Conservation (phyloP, 768 basidiomycete species). For the Serendipita vermifera region DNA sequence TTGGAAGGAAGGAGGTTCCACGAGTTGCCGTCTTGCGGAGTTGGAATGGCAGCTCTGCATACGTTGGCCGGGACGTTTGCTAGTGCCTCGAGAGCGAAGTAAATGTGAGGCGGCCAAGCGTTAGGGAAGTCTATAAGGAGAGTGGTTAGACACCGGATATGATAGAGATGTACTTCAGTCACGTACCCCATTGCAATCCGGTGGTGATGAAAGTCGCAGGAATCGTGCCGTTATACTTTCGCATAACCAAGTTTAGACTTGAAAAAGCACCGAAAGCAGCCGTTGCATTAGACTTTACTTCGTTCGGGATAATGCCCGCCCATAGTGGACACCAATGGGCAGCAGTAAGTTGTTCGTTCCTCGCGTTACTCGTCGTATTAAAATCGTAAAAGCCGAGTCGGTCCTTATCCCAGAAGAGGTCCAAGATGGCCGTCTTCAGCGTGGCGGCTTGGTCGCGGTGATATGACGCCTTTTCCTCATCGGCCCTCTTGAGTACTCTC, state of each 20-base stretch:
- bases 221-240: constrained; percentile 70
- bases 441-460: constrained; percentile 46
- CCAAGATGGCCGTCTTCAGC: constrained; percentile 59
- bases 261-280: constrained; percentile 65
- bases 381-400: constrained; percentile 91
- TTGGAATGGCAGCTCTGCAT: constrained; percentile 44
- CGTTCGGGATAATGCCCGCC: constrained; percentile 71
- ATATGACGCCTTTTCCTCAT: constrained; percentile 21
- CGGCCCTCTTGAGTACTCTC: not conserved
- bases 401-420: constrained; percentile 70
- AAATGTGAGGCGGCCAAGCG: constrained; percentile 76
- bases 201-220: constrained; percentile 67
- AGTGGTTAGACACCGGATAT: not conserved
- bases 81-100: constrained; percentile 68
- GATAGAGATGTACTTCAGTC: not conserved
- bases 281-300: constrained; percentile 41
- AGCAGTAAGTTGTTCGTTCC: constrained; percentile 52
- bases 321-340: constrained; percentile 79
- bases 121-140: constrained; percentile 43
- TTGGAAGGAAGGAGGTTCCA: constrained; percentile 60
- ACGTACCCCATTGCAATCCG: constrained; percentile 60
- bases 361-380: constrained; percentile 53
- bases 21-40: too few species aligned
- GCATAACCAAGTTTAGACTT: constrained; percentile 57
- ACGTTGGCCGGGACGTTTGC: constrained; percentile 60